These are phyloP conservation scores for Euphorbia corollata DNA, from an alignment of 441 rosid genomes.

Conservation along the genomic window DNA sequence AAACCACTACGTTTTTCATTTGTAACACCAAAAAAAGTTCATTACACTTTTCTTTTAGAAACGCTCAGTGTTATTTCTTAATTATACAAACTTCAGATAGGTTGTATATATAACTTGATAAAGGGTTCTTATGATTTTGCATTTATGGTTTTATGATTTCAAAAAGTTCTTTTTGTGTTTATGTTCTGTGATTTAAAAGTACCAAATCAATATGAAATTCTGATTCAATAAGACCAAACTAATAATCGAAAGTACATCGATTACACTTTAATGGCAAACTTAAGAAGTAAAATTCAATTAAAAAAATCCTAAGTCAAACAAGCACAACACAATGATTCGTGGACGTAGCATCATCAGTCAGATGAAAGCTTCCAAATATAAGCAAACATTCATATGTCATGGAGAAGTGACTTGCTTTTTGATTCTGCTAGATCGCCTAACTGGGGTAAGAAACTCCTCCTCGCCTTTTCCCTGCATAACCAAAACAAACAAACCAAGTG, in stretches of 20 bases:
- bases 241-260: neutral
- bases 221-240: neutral
- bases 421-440: constrained; percentile 82
- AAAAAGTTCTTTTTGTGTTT: too few species aligned
- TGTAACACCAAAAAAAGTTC: too few species aligned
- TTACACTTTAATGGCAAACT: neutral
- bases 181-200: too few species aligned
- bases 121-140: too few species aligned
- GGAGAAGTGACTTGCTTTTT: constrained; percentile 50
- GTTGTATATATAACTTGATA: too few species aligned
- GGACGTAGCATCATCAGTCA: constrained; percentile 4
- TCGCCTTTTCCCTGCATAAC: constrained; percentile 40
- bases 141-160: too few species aligned
- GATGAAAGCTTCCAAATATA: neutral
- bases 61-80: too few species aligned
- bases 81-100: too few species aligned
- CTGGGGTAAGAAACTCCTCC: constrained; percentile 59
- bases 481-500: constrained; percentile 7
- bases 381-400: constrained; percentile 21
- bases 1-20: too few species aligned
- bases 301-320: constrained; percentile 9
- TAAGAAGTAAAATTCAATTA: neutral
- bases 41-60: too few species aligned
- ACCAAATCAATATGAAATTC: too few species aligned
- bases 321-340: neutral